These are phyloP conservation scores for Leccinum uliginosum DNA, from an alignment of 768 basidiomycete species.

Conservation along the genomic window DNA sequence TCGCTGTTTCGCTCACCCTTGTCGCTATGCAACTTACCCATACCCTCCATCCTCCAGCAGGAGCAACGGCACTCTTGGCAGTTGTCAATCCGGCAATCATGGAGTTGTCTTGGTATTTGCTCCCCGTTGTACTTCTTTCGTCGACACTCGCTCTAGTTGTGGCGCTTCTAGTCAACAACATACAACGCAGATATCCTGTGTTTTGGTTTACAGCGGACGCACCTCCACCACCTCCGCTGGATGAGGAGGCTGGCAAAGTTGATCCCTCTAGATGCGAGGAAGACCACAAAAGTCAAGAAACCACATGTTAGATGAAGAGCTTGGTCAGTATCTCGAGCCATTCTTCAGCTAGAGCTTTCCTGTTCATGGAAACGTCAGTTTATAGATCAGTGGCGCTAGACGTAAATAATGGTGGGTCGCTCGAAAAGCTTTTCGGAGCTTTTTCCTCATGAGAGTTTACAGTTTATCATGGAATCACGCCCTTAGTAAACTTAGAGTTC, in stretches of 20 bases:
- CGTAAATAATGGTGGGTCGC: not conserved
- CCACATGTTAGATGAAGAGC: not conserved
- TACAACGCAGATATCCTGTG: constrained; percentile 43
- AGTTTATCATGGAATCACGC: not conserved
- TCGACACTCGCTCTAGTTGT: constrained; percentile 42
- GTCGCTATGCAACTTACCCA: constrained; percentile 50
- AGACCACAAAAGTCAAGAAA: not conserved
- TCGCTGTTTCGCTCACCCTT: constrained; percentile 40
- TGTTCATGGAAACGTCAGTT: constrained; percentile 2
- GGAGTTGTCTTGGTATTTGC: constrained; percentile 47
- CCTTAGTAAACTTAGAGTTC: not conserved
- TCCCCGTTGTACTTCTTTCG: constrained; percentile 49
- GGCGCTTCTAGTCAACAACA: constrained; percentile 47
- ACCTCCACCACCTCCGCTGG: not conserved
- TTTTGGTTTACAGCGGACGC: constrained; percentile 38
- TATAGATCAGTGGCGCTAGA: not conserved
- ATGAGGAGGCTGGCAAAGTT: not conserved
- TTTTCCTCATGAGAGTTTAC: constrained; percentile 2
- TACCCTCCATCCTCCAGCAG: constrained; percentile 55
- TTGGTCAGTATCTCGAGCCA: constrained; percentile 6
- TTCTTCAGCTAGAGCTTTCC: not conserved
- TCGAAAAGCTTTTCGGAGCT: not conserved
- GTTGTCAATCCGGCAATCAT: constrained; percentile 39
- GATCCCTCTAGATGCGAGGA: not conserved
- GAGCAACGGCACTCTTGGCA: constrained; percentile 53